phyloP scores from a whole-genome alignment of 2,329 filamentous ascomycete species.

The Colletotrichum truncatum region DNA sequence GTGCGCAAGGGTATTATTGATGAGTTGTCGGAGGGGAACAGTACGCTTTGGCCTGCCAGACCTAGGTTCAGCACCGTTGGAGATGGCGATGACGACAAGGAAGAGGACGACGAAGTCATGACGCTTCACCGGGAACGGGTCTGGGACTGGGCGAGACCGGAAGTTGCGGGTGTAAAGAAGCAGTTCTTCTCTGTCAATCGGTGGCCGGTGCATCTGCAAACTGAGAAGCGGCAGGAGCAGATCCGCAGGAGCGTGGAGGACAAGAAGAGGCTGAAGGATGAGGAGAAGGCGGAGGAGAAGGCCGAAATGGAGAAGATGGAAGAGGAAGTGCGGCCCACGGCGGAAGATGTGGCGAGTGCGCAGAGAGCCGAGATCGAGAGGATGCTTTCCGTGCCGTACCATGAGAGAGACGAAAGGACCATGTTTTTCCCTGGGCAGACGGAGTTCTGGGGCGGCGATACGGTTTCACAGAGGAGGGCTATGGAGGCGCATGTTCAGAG shows the following conservation, averaged over 20 bases:
- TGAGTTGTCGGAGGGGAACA: conserved; percentile 53
- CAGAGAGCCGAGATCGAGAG: background rate
- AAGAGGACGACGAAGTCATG: conserved; percentile 29
- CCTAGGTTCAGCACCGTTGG: conserved; percentile 34
- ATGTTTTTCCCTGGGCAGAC: conserved; percentile 36
- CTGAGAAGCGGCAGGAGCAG: conserved; percentile 35
- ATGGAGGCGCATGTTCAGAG: conserved; percentile 32
- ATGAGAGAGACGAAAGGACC: conserved; percentile 5
- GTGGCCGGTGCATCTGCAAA: conserved; percentile 56
- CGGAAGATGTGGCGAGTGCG: background rate
- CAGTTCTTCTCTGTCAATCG: conserved; percentile 56
- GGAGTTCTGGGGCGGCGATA: conserved; percentile 41
- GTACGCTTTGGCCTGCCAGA: conserved; percentile 51
- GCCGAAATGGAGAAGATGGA: background rate
- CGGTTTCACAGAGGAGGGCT: conserved; percentile 37
- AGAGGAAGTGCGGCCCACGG: background rate
- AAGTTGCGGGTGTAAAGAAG: conserved; percentile 34
- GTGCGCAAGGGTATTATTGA: conserved; percentile 49
- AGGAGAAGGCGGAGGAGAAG: background rate
- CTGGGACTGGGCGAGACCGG: conserved; percentile 46
- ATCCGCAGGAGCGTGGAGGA: conserved; percentile 33
- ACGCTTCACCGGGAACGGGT: conserved; percentile 39
- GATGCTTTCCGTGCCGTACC: conserved; percentile 58
- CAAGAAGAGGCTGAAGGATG: background rate
- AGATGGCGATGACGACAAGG: conserved; percentile 31